Conservation (phyloP, 2,329 filamentous ascomycete species). For the Talaromyces marneffei region DNA sequence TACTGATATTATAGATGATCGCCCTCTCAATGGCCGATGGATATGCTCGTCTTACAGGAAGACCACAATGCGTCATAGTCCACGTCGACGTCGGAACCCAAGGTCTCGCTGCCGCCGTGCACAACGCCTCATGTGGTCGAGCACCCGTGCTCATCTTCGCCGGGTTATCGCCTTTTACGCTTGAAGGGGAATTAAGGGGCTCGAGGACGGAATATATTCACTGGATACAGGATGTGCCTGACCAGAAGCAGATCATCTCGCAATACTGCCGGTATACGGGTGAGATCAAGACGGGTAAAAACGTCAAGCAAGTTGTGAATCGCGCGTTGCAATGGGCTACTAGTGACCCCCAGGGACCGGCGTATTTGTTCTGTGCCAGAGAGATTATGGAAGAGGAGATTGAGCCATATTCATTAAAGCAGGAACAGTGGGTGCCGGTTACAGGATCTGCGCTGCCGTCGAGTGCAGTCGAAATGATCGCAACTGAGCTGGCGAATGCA, state of each 20-base stretch:
- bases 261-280: conserved; percentile 82
- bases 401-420: conserved; percentile 62
- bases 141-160: conserved; percentile 73
- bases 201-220: conserved; percentile 80
- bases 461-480: conserved; percentile 41
- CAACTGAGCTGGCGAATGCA: conserved; percentile 41
- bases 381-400: conserved; percentile 86
- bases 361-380: conserved; percentile 70
- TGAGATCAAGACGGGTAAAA: conserved; percentile 77
- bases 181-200: conserved; percentile 70
- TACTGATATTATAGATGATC: conserved; percentile 62
- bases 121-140: conserved; percentile 70
- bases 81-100: conserved; percentile 81
- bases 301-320: conserved; percentile 85
- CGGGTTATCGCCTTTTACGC: conserved; percentile 68
- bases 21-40: conserved; percentile 80
- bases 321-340: conserved; percentile 76
- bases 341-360: conserved; percentile 70
- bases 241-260: conserved; percentile 71
- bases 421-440: conserved; percentile 64
- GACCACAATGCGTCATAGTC: conserved; percentile 71
- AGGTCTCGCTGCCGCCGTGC: conserved; percentile 68
- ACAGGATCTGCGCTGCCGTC: conserved; percentile 58
- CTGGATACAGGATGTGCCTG: conserved; percentile 78
- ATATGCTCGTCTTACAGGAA: conserved; percentile 64